A percentile compares a stretch with the other conserved stretches of the same genome.
Conservation (phyloP, 2,329 filamentous ascomycete genomes). For the Fusarium sp. region DNA sequence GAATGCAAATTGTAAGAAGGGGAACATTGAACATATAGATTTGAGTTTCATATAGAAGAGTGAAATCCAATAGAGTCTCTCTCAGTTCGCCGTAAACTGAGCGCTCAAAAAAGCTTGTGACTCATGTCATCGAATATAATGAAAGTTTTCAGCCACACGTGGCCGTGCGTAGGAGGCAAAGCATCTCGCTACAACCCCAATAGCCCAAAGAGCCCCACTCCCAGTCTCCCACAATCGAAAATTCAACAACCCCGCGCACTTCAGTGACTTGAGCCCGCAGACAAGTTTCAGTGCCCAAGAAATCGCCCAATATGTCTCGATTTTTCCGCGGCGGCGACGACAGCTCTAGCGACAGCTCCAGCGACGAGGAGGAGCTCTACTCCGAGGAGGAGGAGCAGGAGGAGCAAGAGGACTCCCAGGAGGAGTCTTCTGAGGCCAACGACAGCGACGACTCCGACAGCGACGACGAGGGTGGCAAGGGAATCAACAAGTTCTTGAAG, state of each 20-base stretch:
- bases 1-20: background rate
- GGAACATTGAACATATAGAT: background rate
- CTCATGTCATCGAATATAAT: conserved; percentile 20
- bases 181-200: conserved; percentile 46
- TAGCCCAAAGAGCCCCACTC: conserved; percentile 47
- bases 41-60: background rate
- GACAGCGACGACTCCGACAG: conserved; percentile 60
- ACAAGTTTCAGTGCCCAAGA: conserved; percentile 46
- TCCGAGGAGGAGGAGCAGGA: conserved; percentile 60
- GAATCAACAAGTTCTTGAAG: conserved; percentile 86
- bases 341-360: conserved; percentile 95
- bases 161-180: conserved; percentile 23
- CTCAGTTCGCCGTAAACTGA: background rate
- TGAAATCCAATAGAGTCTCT: background rate
- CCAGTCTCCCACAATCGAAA: conserved; percentile 56
- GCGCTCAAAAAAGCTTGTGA: background rate
- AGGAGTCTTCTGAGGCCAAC: conserved; percentile 64
- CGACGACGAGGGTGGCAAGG: conserved; percentile 75
- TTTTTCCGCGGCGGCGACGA: conserved; percentile 94
- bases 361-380: conserved; percentile 96
- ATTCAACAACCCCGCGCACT: conserved; percentile 56
- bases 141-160: conserved; percentile 32
- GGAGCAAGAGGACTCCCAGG: conserved; percentile 60
- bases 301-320: conserved; percentile 80
- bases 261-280: conserved; percentile 47